These are phyloP conservation scores for Penstemon newberryi DNA, from an alignment of 257 asterid species.

Conservation along the genomic window DNA sequence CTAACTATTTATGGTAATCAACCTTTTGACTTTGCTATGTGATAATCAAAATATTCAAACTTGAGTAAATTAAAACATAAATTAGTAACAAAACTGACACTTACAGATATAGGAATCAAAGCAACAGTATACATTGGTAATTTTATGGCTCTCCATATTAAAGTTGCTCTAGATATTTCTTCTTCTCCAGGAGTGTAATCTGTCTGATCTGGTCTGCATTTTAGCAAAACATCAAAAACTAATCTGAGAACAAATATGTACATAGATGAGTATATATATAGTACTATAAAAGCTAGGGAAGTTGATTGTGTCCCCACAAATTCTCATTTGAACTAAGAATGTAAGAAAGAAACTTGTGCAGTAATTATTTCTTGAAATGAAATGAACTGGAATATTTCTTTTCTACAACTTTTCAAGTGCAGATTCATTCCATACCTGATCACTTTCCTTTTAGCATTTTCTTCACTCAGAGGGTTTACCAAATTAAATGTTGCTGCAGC, in stretches of 20 bases:
- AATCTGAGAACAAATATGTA: background rate
- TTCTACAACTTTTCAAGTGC: background rate
- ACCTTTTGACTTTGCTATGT: too few relatives aligned
- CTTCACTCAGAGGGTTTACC: constrained; percentile 4
- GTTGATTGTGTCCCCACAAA: too few relatives aligned
- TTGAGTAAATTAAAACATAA: too few relatives aligned
- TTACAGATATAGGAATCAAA: constrained; percentile 33
- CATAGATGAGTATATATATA: too few relatives aligned
- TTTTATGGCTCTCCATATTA: constrained; percentile 39
- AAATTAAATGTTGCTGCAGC: background rate
- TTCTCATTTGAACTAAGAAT: background rate
- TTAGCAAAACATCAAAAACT: background rate
- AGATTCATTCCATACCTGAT: background rate
- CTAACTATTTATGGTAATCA: too few relatives aligned
- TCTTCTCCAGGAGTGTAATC: background rate
- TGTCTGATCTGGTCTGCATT: too few relatives aligned
- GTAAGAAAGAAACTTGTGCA: too few relatives aligned
- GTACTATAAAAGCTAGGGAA: too few relatives aligned
- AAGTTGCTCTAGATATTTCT: constrained; percentile 26
- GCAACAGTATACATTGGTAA: constrained; percentile 39
- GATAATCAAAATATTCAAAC: too few relatives aligned
- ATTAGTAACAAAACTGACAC: constrained; percentile 20
- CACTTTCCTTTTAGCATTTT: constrained; percentile 16
- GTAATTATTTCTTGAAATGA: too few relatives aligned
- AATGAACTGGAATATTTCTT: too few relatives aligned